These are phyloP conservation scores for Wilhelminamyces savonicus DNA, from an alignment of 805 yeast genomes.

Conservation along the genomic window DNA sequence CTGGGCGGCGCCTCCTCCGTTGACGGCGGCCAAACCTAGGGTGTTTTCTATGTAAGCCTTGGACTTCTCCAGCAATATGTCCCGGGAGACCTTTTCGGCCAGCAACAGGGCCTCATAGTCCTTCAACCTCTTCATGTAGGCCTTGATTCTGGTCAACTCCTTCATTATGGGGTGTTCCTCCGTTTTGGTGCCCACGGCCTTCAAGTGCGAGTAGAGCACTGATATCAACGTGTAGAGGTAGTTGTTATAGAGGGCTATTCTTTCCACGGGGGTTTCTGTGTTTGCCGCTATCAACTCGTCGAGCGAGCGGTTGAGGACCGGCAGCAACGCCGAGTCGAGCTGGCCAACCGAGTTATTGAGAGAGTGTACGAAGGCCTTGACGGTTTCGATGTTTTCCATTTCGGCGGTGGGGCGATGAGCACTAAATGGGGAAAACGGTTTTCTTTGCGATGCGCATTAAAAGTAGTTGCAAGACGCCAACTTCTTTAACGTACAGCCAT, in stretches of 20 bases:
- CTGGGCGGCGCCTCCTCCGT: slow-evolving; percentile 27
- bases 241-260: slow-evolving; percentile 27
- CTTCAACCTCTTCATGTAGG: slow-evolving; percentile 58
- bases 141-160: slow-evolving; percentile 60
- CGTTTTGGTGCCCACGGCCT: slow-evolving; percentile 52
- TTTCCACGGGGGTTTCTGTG: slow-evolving; percentile 18
- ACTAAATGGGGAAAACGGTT: no score
- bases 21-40: slow-evolving; percentile 21
- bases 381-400: slow-evolving; percentile 44
- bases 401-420: not conserved
- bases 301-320: slow-evolving; percentile 31
- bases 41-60: slow-evolving; percentile 42
- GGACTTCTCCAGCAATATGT: slow-evolving; percentile 31
- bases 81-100: slow-evolving; percentile 12
- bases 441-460: no score
- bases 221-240: slow-evolving; percentile 52
- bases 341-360: slow-evolving; percentile 31
- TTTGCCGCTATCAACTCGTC: slow-evolving; percentile 27
- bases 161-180: slow-evolving; percentile 57
- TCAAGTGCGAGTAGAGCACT: slow-evolving; percentile 51
- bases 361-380: slow-evolving; percentile 32
- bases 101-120: slow-evolving; percentile 19
- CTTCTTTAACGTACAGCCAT: no score
- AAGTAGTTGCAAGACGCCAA: no score
- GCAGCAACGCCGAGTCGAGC: slow-evolving; percentile 27